Conservation (phyloP, 116 monocot genomes). For the Iris pallida region DNA sequence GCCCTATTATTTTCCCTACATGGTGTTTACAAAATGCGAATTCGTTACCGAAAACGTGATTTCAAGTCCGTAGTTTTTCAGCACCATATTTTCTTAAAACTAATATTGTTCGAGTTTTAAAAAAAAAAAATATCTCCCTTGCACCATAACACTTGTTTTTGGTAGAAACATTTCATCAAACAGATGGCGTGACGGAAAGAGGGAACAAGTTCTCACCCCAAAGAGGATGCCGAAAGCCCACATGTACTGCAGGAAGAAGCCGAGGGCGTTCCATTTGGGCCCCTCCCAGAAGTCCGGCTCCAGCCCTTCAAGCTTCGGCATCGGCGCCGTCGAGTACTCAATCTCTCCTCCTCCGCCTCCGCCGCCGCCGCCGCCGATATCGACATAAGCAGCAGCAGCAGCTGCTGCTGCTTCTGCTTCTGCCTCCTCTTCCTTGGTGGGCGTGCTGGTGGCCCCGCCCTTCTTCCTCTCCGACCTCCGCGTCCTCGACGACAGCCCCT, state of each 20-base stretch:
- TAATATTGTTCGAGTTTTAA: too few species aligned
- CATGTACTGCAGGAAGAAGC: conserved; percentile 79
- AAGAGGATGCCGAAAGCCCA: conserved; percentile 96
- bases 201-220: conserved; percentile 39
- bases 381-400: conserved; percentile 4
- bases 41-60: too few species aligned
- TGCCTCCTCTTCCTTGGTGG: conserved; percentile 7
- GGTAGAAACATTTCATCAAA: too few species aligned
- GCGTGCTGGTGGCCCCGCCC: conserved; percentile 10
- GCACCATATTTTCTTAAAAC: too few species aligned
- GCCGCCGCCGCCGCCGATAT: conserved; percentile 4
- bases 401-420: conserved; percentile 1
- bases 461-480: conserved; percentile 53
- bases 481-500: conserved; percentile 53
- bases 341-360: conserved; percentile 15
- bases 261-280: conserved; percentile 59
- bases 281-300: conserved; percentile 78
- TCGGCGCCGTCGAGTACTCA: conserved; percentile 32
- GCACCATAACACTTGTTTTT: too few species aligned
- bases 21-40: too few species aligned
- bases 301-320: conserved; percentile 58
- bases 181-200: too few species aligned
- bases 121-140: too few species aligned
- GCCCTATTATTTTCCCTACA: too few species aligned
- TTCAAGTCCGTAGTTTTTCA: too few species aligned